Evolutionary conservation across 805 yeast species (phyloP).

Genomic region (Candida maltosa): DNA sequence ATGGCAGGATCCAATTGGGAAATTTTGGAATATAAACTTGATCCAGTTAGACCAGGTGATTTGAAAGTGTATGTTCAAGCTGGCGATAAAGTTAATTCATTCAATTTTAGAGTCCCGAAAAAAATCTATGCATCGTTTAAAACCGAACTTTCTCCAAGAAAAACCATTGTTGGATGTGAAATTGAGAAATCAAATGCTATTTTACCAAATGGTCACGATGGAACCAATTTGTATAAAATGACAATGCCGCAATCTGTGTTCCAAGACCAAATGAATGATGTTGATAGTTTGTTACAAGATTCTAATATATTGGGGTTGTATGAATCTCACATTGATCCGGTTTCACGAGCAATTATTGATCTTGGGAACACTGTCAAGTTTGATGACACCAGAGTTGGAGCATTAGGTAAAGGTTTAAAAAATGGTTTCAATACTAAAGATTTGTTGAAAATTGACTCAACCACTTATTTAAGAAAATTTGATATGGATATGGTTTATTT

Average conservation of each 20-base stretch:
- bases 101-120: constrained; percentile 73
- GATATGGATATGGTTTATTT: constrained; percentile 59
- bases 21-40: constrained; percentile 63
- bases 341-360: constrained; percentile 74
- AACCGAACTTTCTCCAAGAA: constrained; percentile 37
- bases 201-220: constrained; percentile 68
- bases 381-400: constrained; percentile 71
- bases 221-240: constrained; percentile 53
- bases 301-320: constrained; percentile 64
- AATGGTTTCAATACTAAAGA: constrained; percentile 74
- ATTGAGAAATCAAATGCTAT: constrained; percentile 57
- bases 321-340: constrained; percentile 66
- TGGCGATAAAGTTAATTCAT: constrained; percentile 68
- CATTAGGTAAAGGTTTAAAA: constrained; percentile 80
- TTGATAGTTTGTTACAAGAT: constrained; percentile 63
- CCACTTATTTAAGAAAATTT: constrained; percentile 53
- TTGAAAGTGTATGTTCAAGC: constrained; percentile 69
- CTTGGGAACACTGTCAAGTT: constrained; percentile 73
- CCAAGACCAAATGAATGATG: constrained; percentile 50
- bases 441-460: constrained; percentile 45
- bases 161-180: constrained; percentile 41
- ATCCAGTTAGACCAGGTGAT: constrained; percentile 63
- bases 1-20: constrained; percentile 85
- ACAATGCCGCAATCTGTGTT: constrained; percentile 66
- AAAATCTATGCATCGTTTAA: constrained; percentile 67